Evolutionary conservation across 176 grass and related monocot species (phyloP).

Genomic region (Secale cereale): DNA sequence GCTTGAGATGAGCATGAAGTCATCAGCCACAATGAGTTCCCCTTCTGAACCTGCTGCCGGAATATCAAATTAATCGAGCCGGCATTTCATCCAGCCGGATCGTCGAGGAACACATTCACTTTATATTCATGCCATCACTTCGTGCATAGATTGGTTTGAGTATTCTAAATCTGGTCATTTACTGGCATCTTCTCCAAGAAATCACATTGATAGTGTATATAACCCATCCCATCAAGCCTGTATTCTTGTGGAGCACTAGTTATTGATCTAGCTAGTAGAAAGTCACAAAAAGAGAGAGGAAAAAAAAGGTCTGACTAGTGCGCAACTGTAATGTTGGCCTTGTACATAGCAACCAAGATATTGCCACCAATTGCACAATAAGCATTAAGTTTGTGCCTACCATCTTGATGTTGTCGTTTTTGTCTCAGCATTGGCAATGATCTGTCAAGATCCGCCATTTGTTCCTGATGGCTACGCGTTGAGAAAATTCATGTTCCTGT

Average conservation of each 20-base stretch:
- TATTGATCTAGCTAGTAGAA: slow-evolving; percentile 20
- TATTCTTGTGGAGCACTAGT: slow-evolving; percentile 7
- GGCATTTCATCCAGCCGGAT: neutral
- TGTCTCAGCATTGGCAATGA: slow-evolving; percentile 22
- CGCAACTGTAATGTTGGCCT: slow-evolving; percentile 13
- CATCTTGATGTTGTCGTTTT: slow-evolving; percentile 14
- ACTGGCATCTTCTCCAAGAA: slow-evolving; percentile 7
- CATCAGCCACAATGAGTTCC: neutral
- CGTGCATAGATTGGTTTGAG: neutral
- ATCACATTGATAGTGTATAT: slow-evolving; percentile 29
- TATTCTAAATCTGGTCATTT: neutral
- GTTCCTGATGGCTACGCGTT: slow-evolving; percentile 8
- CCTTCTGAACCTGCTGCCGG: slow-evolving; percentile 31
- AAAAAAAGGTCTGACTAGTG: neutral
- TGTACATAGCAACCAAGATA: slow-evolving; percentile 47
- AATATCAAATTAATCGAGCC: slow-evolving; percentile 10
- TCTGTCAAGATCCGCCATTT: slow-evolving; percentile 6
- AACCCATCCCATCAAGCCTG: slow-evolving; percentile 11
- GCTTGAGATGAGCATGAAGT: slow-evolving; percentile 56
- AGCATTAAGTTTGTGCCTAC: slow-evolving; percentile 7
- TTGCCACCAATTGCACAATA: slow-evolving; percentile 8
- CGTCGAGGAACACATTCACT: neutral
- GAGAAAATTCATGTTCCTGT: slow-evolving; percentile 20
- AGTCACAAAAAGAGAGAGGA: neutral
- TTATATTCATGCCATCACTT: neutral